Conservation (phyloP, 768 basidiomycete species). For the Agaricus blazei region DNA sequence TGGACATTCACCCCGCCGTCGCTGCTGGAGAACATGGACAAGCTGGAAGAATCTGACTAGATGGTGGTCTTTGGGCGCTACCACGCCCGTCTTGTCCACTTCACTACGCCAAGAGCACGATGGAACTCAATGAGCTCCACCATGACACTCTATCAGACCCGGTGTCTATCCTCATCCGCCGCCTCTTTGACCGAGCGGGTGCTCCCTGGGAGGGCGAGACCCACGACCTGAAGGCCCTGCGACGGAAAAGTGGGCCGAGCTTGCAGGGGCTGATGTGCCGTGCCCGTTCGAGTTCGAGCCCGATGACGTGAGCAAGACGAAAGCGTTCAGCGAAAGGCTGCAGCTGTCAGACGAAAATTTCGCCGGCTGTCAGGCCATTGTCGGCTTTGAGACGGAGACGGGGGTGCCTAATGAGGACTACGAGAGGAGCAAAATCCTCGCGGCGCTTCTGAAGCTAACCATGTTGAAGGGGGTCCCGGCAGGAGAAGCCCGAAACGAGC, state of each 20-base stretch:
- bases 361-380: too few species aligned
- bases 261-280: constrained; percentile 30
- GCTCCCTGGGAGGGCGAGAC: constrained; percentile 49
- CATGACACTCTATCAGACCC: constrained; percentile 33
- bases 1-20: constrained; percentile 32
- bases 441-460: too few species aligned
- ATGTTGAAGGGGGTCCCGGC: too few species aligned
- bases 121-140: constrained; percentile 40
- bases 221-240: constrained; percentile 36
- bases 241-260: constrained; percentile 35
- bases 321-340: too few species aligned
- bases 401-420: too few species aligned
- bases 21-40: constrained; percentile 36
- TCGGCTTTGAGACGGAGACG: too few species aligned
- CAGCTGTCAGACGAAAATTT: too few species aligned
- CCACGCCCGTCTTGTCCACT: constrained; percentile 43
- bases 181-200: constrained; percentile 40
- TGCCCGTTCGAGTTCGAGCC: constrained; percentile 44
- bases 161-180: constrained; percentile 26
- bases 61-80: constrained; percentile 28
- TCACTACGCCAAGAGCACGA: constrained; percentile 42
- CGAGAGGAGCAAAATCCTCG: too few species aligned
- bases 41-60: constrained; percentile 34
- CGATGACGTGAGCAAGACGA: constrained; percentile 35
- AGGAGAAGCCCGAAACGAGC: too few species aligned